A percentile compares a stretch with the other conserved stretches of the same genome.
Conservation (phyloP, 2,329 filamentous ascomycete species). For the Cyphellophora europaea region DNA sequence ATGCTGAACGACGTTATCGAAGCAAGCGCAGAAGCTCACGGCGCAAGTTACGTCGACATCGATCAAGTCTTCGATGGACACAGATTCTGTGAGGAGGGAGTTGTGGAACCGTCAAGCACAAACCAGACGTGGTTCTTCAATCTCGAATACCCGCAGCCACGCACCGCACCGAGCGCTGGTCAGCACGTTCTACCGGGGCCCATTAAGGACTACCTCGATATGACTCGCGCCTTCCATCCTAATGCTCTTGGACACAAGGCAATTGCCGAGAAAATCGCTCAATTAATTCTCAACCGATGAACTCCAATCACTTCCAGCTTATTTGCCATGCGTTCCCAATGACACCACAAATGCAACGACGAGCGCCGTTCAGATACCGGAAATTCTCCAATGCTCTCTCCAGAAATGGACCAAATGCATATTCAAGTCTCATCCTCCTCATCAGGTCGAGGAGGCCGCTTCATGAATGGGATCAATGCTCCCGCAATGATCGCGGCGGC, state of each 20-base stretch:
- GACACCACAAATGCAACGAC: too few species aligned
- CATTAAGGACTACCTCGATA: slow-evolving; percentile 8
- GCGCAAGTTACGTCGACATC: slow-evolving; percentile 20
- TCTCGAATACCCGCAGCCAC: slow-evolving; percentile 3
- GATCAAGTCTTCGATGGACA: slow-evolving; percentile 19
- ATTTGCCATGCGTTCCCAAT: too few species aligned
- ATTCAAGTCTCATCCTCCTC: too few species aligned
- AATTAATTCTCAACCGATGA: too few species aligned
- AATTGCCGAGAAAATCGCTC: slow-evolving; percentile 16
- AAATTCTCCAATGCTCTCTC: too few species aligned
- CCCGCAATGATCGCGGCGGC: slow-evolving; percentile 48
- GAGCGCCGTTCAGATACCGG: too few species aligned
- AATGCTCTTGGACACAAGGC: slow-evolving; percentile 19
- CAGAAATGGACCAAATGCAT: too few species aligned
- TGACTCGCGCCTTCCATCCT: slow-evolving; percentile 20
- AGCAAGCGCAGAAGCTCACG: slow-evolving; percentile 15
- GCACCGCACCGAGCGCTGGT: not conserved
- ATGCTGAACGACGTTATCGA: slow-evolving; percentile 20
- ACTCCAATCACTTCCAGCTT: too few species aligned
- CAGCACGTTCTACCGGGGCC: not conserved
- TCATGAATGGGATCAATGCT: slow-evolving; percentile 50
- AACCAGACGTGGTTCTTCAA: slow-evolving; percentile 22
- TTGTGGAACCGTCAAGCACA: slow-evolving; percentile 15
- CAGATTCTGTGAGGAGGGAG: slow-evolving; percentile 20
- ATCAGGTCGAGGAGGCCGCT: slow-evolving; percentile 1